Percentiles rank a stretch among this genome's conserved stretches.
Evolutionary conservation across 169 alveolate species (phyloP).

Genomic region (Plasmodium cynomolgi): DNA sequence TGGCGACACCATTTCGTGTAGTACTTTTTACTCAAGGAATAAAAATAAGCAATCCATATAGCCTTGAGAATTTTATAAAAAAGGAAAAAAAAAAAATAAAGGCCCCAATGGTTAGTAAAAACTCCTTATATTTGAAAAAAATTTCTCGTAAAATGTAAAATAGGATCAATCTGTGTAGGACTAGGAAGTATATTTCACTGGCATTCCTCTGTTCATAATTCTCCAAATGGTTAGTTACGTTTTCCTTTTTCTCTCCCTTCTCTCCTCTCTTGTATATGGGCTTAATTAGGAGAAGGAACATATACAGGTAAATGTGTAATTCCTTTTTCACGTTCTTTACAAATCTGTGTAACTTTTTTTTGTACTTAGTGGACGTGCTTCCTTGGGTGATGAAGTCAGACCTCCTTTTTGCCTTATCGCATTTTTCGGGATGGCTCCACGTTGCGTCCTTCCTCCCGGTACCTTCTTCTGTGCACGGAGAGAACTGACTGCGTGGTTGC

Average conservation of each 20-base stretch:
- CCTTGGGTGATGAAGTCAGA: background rate
- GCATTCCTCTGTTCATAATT: constrained; percentile 49
- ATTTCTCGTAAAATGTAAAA: constrained; percentile 46
- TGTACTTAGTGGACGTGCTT: background rate
- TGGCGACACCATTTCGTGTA: constrained; percentile 14
- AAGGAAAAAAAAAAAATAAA: constrained; percentile 33
- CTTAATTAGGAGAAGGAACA: constrained; percentile 38
- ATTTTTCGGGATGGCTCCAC: background rate
- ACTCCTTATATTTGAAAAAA: constrained; percentile 44
- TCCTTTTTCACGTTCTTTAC: constrained; percentile 30
- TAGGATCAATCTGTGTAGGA: constrained; percentile 54
- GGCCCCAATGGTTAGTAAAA: constrained; percentile 5
- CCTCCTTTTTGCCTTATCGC: background rate
- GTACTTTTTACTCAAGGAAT: constrained; percentile 32
- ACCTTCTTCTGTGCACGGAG: background rate
- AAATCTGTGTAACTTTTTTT: constrained; percentile 18
- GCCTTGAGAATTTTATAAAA: constrained; percentile 54
- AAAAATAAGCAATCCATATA: constrained; percentile 41
- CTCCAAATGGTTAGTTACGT: constrained; percentile 25
- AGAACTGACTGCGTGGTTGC: background rate
- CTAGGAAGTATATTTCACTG: constrained; percentile 58
- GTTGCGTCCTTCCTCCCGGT: background rate
- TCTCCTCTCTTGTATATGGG: constrained; percentile 28
- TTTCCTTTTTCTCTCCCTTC: constrained; percentile 26
- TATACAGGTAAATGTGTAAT: constrained; percentile 21